phyloP scores from a whole-genome alignment of 2,329 filamentous ascomycete genomes.

The Aspergillus hortae region DNA sequence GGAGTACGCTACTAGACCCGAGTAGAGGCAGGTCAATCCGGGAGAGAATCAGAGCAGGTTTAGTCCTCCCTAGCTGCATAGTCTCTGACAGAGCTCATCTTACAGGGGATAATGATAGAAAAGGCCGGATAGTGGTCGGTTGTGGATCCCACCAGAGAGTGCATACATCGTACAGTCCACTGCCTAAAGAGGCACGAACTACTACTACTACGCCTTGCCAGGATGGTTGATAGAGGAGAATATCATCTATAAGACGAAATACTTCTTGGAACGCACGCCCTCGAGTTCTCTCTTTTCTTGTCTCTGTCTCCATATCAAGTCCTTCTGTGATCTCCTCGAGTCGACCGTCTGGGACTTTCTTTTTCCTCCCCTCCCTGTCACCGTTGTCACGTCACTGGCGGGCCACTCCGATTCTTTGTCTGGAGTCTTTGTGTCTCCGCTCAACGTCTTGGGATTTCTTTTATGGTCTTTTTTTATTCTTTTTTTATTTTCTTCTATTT shows the following conservation, averaged over 20 bases:
- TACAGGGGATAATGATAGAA: not conserved
- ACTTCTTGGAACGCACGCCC: too few species aligned
- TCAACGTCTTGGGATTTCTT: conserved; percentile 10
- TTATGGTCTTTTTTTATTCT: conserved; percentile 14
- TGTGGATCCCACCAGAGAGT: not conserved
- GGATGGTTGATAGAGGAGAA: too few species aligned
- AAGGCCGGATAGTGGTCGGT: not conserved
- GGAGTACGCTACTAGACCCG: not conserved
- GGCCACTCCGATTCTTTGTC: conserved; percentile 16
- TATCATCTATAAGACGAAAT: too few species aligned
- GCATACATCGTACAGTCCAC: not conserved
- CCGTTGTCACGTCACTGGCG: conserved; percentile 10
- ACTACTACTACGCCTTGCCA: too few species aligned
- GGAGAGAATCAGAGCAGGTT: not conserved
- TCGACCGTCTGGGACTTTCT: not conserved
- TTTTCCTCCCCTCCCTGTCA: not conserved
- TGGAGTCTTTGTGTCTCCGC: conserved; percentile 9
- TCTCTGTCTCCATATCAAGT: too few species aligned
- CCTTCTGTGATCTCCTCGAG: not conserved
- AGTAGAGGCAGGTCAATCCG: not conserved
- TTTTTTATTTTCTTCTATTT: conserved; percentile 11
- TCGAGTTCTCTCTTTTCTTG: too few species aligned
- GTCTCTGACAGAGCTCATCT: conserved; percentile 10
- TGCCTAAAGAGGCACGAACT: too few species aligned
- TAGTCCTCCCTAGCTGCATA: conserved; percentile 14